phyloP scores from a whole-genome alignment of 225 moss, liverwort and hornwort genomes.

The Anthoceros angustus region DNA sequence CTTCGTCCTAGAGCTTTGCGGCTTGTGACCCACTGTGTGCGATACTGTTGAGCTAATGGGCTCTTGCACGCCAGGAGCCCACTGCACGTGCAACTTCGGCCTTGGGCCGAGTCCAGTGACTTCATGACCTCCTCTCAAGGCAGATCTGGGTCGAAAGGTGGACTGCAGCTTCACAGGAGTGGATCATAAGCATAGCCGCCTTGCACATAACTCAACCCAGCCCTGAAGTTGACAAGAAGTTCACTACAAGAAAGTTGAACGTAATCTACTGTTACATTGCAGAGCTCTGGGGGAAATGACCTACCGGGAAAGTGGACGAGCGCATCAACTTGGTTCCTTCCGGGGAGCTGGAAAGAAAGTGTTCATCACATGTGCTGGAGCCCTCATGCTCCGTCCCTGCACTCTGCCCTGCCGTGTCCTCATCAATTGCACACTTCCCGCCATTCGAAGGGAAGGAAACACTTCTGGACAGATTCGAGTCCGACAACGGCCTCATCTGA shows the following conservation, averaged over 20 bases:
- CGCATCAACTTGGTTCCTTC: neutral
- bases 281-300: neutral
- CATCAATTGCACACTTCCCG: neutral
- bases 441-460: neutral
- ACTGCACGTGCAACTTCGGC: constrained; percentile 24
- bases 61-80: constrained; percentile 48
- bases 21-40: constrained; percentile 33
- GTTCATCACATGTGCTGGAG: neutral
- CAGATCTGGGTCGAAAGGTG: constrained; percentile 19
- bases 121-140: constrained; percentile 36
- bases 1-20: constrained; percentile 4
- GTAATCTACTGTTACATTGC: no score
- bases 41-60: constrained; percentile 33
- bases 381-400: neutral
- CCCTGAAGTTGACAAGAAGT: neutral
- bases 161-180: constrained; percentile 13
- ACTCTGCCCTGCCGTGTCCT: neutral
- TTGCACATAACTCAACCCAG: no score
- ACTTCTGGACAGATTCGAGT: neutral
- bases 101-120: constrained; percentile 31
- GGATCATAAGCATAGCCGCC: neutral
- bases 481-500: no score
- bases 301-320: neutral
- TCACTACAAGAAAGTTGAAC: neutral
- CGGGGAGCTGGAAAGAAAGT: neutral